Evolutionary conservation across 176 grass and related monocot species (phyloP), one percentile per base, ranked within the genome.

Genomic region (Eragrostis curvula): DNA sequence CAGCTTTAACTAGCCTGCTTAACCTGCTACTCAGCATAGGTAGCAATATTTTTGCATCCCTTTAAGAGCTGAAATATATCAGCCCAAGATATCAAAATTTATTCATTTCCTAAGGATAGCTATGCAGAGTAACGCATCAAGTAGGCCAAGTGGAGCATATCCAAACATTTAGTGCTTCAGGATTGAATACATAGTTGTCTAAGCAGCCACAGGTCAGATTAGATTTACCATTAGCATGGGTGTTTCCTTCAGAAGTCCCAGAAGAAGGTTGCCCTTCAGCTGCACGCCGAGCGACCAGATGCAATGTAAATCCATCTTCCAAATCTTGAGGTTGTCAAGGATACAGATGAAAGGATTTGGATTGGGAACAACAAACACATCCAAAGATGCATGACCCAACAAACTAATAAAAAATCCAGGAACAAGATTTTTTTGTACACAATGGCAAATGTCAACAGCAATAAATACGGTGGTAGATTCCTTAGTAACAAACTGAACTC

Each of bases 261-360:
- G 88, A 74, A 73, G 77, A 48, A 78, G 71, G 84, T 73, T 94
- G 88, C 59, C 67, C 72, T 78, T 91, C 87, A 86, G 69, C 73
- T 77, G 90, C 63, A 20, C 88, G 88, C 16, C 90, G 87, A 60
- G 87, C 88, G 49, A 95, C 93, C 87, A 98, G 83, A 95, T 98
- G 96, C 82, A 98, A 85, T 84, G 96, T 98, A 81, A 83, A 92
- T 44, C 93, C 93, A 73, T 93, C 87, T 87, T 98, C 90, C 65
- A 98, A 78, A 88, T 93, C 90, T 98, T 85, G 9, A 36, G 56
- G 14, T 71, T 61, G 90, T 92, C 47, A 92, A 79, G 74, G 79
- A 74, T 66, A 88, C 24, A 73, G 0, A 30, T 66, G 73, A 71
- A 44, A 46, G 0, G 64, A 30, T 44, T 27, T 43, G 36, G 44